Evolutionary conservation across 768 basidiomycete species (phyloP).

Genomic region (Strobilomyces dryophilus): DNA sequence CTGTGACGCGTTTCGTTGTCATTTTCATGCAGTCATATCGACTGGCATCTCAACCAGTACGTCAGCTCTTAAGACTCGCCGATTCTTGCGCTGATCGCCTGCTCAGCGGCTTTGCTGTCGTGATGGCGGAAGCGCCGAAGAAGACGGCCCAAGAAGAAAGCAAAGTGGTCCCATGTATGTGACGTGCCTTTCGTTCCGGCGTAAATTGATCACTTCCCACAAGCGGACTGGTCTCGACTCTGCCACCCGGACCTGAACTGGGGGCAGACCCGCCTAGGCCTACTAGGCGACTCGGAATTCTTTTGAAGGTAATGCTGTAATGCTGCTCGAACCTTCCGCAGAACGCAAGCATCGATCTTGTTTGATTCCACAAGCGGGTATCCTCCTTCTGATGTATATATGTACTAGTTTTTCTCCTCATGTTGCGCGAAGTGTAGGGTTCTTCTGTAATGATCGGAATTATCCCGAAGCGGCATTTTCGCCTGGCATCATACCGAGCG

Average conservation of each 20-base stretch:
- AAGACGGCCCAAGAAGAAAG: constrained; percentile 5
- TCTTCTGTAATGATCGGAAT: background rate
- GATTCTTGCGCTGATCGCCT: background rate
- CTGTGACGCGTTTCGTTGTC: background rate
- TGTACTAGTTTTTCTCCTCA: background rate
- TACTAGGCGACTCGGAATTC: background rate
- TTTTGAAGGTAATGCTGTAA: background rate
- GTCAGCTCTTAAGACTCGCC: background rate
- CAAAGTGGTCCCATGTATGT: background rate
- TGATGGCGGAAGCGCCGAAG: constrained; percentile 24
- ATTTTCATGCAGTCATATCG: background rate
- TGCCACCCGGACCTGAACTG: background rate
- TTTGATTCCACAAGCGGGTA: background rate
- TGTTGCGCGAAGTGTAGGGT: background rate
- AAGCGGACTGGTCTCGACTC: background rate
- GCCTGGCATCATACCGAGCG: too few relatives aligned
- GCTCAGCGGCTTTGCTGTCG: constrained; percentile 8
- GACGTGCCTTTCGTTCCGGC: background rate
- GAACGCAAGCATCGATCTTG: background rate
- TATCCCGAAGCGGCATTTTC: too few relatives aligned
- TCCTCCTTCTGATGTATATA: background rate
- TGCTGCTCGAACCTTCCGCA: too few relatives aligned
- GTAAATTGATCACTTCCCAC: background rate
- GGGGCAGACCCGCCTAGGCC: background rate
- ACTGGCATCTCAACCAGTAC: background rate